Evolutionary conservation across 441 rosid genomes (phyloP), one percentile per base, ranked within the genome.

Genomic region (Adansonia madagascariensis): DNA sequence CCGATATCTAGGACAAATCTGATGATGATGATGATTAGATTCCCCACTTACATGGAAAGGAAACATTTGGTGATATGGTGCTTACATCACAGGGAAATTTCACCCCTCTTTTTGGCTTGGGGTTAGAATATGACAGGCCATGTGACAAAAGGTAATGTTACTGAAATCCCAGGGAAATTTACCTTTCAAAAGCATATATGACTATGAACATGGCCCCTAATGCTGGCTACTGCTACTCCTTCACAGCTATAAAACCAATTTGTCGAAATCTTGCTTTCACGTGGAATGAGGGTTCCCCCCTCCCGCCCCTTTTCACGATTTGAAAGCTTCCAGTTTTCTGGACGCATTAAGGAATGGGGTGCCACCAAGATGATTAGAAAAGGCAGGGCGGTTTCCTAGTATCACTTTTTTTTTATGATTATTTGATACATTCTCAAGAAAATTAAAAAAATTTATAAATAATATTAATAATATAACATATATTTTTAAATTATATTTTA

Each of bases 111-210:
- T 31, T 71, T 9, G 46, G 43, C 18, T 15, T 60, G 43, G 76
- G 59, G 75, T 69, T 2, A 52, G 78, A 79, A 60, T 79, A 62
- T 67, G 69, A 67, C 75, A 67, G 63, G 64, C 14, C 60, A 66
- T 35, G 17, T 50, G 64, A 57, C n/a, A 15, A 6, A 55, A 22
- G 63, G 63, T 53, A 72, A 52, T 27, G 41, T 69, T 50, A 35
- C 44, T 53, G 9, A 49, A 15, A 49, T 61, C 41, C n/a, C 65
- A 57, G 57, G 59, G 18, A 49, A 31, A 1, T 63, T 63, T 63
- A 14, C 46, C 11, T 62, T 31, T 44, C 65, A 70, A 57, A 15
- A 3, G 43, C 8, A 14, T 22, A 70, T 15, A 27, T 27, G 22
- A 24, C 9, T 8, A 20, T 9, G 27, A 57, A 57, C 9, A 27